Base-by-base conservation (phyloP, 2,329 filamentous ascomycete genomes). In the Celoporthe dispersa region DNA sequence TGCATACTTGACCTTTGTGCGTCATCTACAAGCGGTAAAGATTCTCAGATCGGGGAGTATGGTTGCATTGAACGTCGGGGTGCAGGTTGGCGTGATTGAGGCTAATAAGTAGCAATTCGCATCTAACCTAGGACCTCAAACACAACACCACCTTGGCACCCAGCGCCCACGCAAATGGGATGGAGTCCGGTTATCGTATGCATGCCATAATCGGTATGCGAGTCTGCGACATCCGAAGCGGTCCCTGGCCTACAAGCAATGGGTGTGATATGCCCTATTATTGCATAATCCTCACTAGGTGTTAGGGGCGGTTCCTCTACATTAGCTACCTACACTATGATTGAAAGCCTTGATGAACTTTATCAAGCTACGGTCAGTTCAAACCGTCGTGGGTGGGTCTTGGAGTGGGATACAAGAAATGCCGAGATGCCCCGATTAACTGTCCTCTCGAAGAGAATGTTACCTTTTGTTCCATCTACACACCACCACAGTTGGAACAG, bases 31-130 rank as follows among this genome's bases (percentile, higher is more conserved):
- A 33, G 31, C 37, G 57, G 31, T 22, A 3, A 9, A 1, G 31
- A 33, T 31, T 22, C 12, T 28, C n/a, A 28, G 1, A 53, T 25
- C 44, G 25, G 11, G 41, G 44, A 35, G 31, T 8, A n/a, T 25
- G 12, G 39, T 64, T n/a, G 62, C 62, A 64, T 64, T 35, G 28
- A 48, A 31, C 39, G n/a, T 35, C 19, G 44, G 22, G 19, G 41
- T 37, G 28, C 19, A 22, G 6, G 44, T 59, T 68, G 39, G 35
- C 68, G 68, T 68, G 64, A 70, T 70, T 48, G 68, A 70, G 65
- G 64, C 68, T 70, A 70, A 70, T 67, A 35, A 63, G 25, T 67
- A 64, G 68, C 68, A 63, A 70, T 67, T 28, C 41, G 53, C 44
- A 37, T 63, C 35, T 39, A 35, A 19, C 28, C 41, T 44, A 48